phyloP scores from a whole-genome alignment of 495 filamentous ascomycete species.

The Staphylotrichum tortipilum region DNA sequence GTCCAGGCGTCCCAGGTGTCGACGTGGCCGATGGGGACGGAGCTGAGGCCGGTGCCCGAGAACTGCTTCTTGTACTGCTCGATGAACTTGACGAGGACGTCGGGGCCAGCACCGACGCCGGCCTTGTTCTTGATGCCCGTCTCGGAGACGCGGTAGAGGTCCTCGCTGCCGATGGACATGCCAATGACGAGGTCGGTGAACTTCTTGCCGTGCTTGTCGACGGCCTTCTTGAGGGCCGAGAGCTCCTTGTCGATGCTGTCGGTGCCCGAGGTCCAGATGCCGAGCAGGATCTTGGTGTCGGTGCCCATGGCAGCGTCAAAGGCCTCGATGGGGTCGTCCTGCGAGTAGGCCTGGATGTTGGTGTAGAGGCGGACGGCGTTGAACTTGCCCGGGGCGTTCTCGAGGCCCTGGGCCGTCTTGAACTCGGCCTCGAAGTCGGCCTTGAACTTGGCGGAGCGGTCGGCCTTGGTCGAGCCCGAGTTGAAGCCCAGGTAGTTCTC shows the following conservation, averaged over 20 bases:
- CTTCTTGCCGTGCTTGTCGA: constrained; percentile 33
- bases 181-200: constrained; percentile 42
- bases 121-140: constrained; percentile 35
- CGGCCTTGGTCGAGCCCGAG: constrained; percentile 36
- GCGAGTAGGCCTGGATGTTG: constrained; percentile 45
- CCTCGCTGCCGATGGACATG: constrained; percentile 46
- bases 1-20: constrained; percentile 45
- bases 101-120: constrained; percentile 35
- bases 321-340: constrained; percentile 37
- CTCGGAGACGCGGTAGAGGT: constrained; percentile 43
- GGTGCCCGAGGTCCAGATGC: constrained; percentile 44
- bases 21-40: constrained; percentile 41
- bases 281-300: constrained; percentile 41
- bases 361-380: constrained; percentile 44
- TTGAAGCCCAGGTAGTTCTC: constrained; percentile 42
- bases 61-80: constrained; percentile 37
- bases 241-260: constrained; percentile 42
- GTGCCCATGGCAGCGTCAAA: constrained; percentile 47
- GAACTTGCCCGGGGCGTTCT: constrained; percentile 37
- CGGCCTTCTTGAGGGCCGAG: constrained; percentile 36
- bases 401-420: constrained; percentile 35
- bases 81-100: constrained; percentile 39
- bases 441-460: constrained; percentile 42
- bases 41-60: constrained; percentile 20
- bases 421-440: constrained; percentile 39